phyloP scores from a whole-genome alignment of 139 green algal genomes.

The Coelastrella sp. region DNA sequence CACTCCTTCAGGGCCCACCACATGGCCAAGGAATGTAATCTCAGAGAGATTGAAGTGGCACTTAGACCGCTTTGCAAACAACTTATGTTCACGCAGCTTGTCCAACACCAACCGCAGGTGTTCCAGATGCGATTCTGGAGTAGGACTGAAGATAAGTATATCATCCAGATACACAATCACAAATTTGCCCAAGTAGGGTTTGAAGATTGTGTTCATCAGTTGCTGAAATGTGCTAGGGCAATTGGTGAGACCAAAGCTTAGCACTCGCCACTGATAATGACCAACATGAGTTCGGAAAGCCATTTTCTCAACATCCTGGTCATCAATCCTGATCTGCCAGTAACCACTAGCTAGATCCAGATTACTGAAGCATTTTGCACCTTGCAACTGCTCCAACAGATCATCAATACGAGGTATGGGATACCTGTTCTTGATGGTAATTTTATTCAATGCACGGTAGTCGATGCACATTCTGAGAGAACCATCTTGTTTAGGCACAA shows the following conservation, averaged over 20 bases:
- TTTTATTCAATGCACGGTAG: constrained; percentile 49
- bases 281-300: not conserved
- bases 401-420: constrained; percentile 29
- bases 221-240: not conserved
- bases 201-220: constrained; percentile 40
- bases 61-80: constrained; percentile 45
- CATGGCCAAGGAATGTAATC: constrained; percentile 47
- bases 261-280: constrained; percentile 39
- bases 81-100: constrained; percentile 25
- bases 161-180: constrained; percentile 58
- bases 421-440: constrained; percentile 44
- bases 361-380: not conserved
- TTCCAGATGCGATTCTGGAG: constrained; percentile 7
- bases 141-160: constrained; percentile 51
- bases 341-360: constrained; percentile 24
- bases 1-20: constrained; percentile 1
- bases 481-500: constrained; percentile 68
- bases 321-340: not conserved
- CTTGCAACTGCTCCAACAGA: not conserved
- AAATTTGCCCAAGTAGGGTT: constrained; percentile 25
- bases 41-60: constrained; percentile 44
- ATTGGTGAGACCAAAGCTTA: constrained; percentile 29
- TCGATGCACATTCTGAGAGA: constrained; percentile 63
- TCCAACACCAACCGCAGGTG: constrained; percentile 46
- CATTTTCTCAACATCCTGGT: not conserved